Evolutionary conservation across 2,329 filamentous ascomycete genomes (phyloP).

Genomic region (Hymenoscyphus albidus): DNA sequence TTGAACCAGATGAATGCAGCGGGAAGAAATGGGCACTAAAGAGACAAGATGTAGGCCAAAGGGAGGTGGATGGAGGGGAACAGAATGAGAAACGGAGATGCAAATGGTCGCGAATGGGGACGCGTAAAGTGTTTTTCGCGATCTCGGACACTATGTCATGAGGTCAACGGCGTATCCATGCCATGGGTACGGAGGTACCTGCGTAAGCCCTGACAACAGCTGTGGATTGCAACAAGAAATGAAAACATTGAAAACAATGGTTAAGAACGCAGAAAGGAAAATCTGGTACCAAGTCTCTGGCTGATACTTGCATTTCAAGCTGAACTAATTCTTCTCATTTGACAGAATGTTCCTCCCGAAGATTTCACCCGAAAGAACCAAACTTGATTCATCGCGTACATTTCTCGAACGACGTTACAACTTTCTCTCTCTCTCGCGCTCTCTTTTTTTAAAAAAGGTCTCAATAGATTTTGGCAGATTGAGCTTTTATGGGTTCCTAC

Average conservation of each 20-base stretch:
- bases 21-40: neutral
- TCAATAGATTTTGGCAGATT: no score
- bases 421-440: no score
- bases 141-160: constrained; percentile 10
- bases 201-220: neutral
- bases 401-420: no score
- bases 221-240: neutral
- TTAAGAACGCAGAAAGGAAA: no score
- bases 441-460: no score
- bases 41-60: neutral
- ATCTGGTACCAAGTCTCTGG: no score
- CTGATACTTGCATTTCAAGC: no score
- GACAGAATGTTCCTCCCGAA: no score
- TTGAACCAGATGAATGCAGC: neutral
- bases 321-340: no score
- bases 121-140: constrained; percentile 9
- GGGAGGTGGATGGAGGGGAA: neutral
- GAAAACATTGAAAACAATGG: neutral
- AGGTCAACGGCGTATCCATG: constrained; percentile 8
- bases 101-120: neutral
- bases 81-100: neutral
- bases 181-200: neutral
- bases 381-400: no score
- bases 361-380: no score
- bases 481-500: no score